phyloP scores from a whole-genome alignment of 192 early-diverging fungal genomes.

The Podila minutissima region DNA sequence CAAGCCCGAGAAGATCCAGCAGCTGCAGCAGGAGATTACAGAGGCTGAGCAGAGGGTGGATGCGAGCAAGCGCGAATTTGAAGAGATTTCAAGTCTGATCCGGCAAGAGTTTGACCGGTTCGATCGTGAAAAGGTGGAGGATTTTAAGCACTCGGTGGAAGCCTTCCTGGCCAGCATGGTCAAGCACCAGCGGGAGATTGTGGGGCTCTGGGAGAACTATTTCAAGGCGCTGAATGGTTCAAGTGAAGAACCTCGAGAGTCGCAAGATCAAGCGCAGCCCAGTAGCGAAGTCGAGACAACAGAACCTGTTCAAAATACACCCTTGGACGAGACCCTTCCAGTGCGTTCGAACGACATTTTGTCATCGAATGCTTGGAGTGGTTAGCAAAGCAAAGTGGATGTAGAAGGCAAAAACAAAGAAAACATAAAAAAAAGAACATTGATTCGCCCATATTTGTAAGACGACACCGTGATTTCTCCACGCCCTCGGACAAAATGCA shows the following conservation, averaged over 20 bases:
- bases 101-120: constrained; percentile 81
- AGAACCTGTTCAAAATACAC: background rate
- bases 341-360: constrained; percentile 23
- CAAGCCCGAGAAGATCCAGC: constrained; percentile 24
- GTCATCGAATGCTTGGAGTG: constrained; percentile 34
- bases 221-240: constrained; percentile 39
- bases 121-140: constrained; percentile 81
- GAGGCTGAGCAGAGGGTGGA: constrained; percentile 60
- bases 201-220: constrained; percentile 46
- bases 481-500: too few relatives aligned
- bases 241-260: constrained; percentile 6
- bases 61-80: constrained; percentile 70
- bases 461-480: background rate
- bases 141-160: constrained; percentile 81
- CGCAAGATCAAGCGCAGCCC: constrained; percentile 7
- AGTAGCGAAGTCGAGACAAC: constrained; percentile 6
- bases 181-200: constrained; percentile 82
- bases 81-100: constrained; percentile 77
- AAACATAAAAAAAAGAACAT: background rate
- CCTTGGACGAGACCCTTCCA: background rate
- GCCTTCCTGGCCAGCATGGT: constrained; percentile 79
- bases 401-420: background rate
- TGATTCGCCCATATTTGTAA: background rate
- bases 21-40: constrained; percentile 23
- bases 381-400: background rate